Evolutionary conservation across 1,284 basidiomycete genomes (phyloP), one percentile per base, ranked within the genome.

Genomic region (Trichosporon sp.): DNA sequence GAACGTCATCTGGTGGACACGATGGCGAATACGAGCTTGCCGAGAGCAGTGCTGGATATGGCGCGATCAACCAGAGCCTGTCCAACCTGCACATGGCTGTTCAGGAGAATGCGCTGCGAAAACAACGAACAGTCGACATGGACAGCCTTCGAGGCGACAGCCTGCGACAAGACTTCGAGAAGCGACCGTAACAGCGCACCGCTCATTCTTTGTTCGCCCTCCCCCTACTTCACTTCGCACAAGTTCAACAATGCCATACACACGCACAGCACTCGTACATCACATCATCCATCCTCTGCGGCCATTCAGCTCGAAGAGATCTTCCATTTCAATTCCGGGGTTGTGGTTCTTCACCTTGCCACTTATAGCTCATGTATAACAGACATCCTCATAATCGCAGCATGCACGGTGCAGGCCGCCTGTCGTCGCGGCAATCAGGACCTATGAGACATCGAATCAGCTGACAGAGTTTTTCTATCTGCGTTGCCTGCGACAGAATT

Each of bases 1-100:
- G 60, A 33, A 40, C 61, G 31, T 61, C 59, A 23, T 52, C 25
- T 31, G 46, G 32, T 13, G 52, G 52, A 25, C 60, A 56, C 58
- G 37, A 62, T 33, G 57, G 36, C 56, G 52, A 37, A 6, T 36
- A 58, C 34, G 32, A 62, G 21, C 34, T 23, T 23, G 61, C 49
- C 27, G 49, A 54, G 49, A 54, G 49, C 49, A 54, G 49, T 19
- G 49, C 49, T 3, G 49, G 49, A 2, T 54, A 54, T 27, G 49
- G 49, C 49, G 31, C 49, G 6, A 54, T 54, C 49, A 54, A 54
- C 27, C 49, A 54, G 49, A 54, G 49, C 25, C 49, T 54, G 14
- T 54, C 49, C 14, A 54, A 54, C 29, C 49, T 54, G 14, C 49
- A 54, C 16, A 16, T 54, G 49, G 27, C 49, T 2, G 27, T 54